Evolutionary conservation across 1,284 basidiomycete species (phyloP).

Genomic region (Sanguinoderma infundibulare): DNA sequence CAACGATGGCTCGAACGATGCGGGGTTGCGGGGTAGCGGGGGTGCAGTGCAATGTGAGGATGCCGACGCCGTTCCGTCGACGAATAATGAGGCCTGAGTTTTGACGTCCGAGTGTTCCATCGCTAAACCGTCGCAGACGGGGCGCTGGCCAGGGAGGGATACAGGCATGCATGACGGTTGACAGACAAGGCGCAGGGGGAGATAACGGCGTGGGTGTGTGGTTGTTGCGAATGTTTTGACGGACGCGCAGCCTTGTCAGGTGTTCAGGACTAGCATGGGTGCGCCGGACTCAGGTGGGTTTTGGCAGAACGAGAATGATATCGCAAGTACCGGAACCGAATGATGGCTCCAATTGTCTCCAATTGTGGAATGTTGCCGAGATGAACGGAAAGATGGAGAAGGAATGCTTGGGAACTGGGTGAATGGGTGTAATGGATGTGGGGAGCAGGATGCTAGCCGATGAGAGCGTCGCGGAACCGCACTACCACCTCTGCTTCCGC

Average conservation of each 20-base stretch:
- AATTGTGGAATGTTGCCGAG: too few relatives aligned
- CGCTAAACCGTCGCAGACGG: not conserved
- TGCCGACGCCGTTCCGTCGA: not conserved
- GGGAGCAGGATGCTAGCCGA: too few relatives aligned
- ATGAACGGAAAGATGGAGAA: too few relatives aligned
- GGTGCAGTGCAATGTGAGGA: not conserved
- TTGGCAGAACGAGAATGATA: too few relatives aligned
- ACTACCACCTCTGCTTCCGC: constrained; percentile 1
- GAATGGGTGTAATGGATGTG: too few relatives aligned
- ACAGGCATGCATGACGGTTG: not conserved
- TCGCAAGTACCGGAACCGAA: too few relatives aligned
- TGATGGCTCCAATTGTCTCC: too few relatives aligned
- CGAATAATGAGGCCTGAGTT: not conserved
- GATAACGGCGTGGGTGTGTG: not conserved
- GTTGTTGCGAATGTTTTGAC: not conserved
- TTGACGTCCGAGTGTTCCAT: not conserved
- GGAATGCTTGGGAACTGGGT: too few relatives aligned
- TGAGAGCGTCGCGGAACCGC: constrained; percentile 10
- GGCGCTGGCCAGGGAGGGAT: not conserved
- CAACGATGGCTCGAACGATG: not conserved
- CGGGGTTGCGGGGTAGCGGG: constrained; percentile 1
- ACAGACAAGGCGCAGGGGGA: not conserved
- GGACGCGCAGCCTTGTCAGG: not conserved
- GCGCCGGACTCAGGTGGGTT: not conserved
- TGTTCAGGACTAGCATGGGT: not conserved